Evolutionary conservation across 768 basidiomycete species (phyloP), one percentile per base, ranked within the genome.

Genomic region (Crassisporium funariophilum): DNA sequence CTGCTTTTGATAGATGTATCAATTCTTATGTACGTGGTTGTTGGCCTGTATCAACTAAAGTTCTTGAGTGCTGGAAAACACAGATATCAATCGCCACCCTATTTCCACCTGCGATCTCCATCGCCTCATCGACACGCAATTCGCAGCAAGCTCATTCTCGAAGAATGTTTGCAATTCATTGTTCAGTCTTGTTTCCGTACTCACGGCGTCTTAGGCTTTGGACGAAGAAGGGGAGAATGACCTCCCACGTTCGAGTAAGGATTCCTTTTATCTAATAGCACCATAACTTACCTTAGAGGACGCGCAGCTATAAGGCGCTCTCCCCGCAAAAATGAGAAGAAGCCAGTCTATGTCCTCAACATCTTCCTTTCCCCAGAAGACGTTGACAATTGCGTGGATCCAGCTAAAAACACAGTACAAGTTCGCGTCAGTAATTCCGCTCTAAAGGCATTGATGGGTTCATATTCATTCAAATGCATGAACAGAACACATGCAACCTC

Each of bases 311-410:
- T 59, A 35, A 81, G 88, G 49, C 77, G 86, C 24, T 88, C 92
- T 24, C 88, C 92, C 23, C 82, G 86, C 31, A 92, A 89, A 66
- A 64, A 70, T 17, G 91, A 92, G 59, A 84, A 83, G 64, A 81
- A 81, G 62, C 84, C 93, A 4, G 81, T 93, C 49, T 98, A 89
- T 62, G 86, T 93, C 36, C 70, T 98, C 37, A 84, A 90, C 59
- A 60, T 98, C 48, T 74, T 70, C 7, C 67, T 94, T 15, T 83
- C 91, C 35, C 68, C 82, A 2, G 67, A 71, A 19, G 71, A 83
- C 20, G 71, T 97, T 7, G 92, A 97, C 59, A 86, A 88, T 46
- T 81, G 82, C 49, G 59, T 93, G 21, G 91, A 90, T 53, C 91
- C 93, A n/a, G 71, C 79, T 13, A 95, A 94, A 69, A 69, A 72